Conservation (phyloP, 2,329 filamentous ascomycete genomes). For the Trichoderma gracile region DNA sequence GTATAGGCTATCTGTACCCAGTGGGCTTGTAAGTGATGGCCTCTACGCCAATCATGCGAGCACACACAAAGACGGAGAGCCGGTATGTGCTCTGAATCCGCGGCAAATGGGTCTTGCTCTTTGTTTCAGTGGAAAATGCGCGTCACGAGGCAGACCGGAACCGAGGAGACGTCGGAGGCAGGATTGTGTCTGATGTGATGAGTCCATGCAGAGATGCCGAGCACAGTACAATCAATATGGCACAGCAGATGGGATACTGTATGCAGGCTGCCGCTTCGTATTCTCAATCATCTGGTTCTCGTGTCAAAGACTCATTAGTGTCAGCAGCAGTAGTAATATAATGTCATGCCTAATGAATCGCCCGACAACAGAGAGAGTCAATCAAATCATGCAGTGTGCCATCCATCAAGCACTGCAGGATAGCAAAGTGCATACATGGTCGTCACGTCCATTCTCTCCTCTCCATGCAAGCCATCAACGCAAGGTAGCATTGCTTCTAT, state of each 20-base stretch:
- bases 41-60: neutral
- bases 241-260: neutral
- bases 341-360: neutral
- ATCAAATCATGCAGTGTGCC: neutral
- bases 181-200: neutral
- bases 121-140: constrained; percentile 2
- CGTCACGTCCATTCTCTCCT: neutral
- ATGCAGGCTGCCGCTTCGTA: neutral
- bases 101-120: neutral
- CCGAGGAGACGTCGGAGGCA: constrained; percentile 4
- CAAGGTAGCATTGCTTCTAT: neutral
- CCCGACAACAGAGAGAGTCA: neutral
- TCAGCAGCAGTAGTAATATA: no score
- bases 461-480: neutral
- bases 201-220: neutral
- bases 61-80: neutral
- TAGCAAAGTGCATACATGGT: neutral
- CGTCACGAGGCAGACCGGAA: neutral
- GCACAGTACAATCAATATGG: no score
- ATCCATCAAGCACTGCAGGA: neutral
- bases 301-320: no score
- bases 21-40: neutral
- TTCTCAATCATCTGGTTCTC: neutral
- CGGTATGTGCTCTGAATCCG: neutral
- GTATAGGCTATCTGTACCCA: no score